Evolutionary conservation across 164 flowering plant genomes (phyloP).

Genomic region (Santalum album): DNA sequence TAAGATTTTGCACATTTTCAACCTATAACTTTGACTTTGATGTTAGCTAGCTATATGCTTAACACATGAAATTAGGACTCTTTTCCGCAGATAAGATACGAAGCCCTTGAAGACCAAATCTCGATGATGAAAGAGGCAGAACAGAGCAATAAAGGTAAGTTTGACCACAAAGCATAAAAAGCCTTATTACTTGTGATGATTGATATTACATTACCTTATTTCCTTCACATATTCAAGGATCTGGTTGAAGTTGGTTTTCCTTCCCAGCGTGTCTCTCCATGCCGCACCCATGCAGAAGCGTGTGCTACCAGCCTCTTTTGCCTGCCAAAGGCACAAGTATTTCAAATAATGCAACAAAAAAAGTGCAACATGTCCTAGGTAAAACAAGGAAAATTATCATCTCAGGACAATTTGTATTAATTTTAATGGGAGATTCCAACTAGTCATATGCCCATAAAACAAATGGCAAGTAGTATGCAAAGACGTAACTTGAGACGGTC

Average conservation of each 20-base stretch:
- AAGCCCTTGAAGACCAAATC: no score
- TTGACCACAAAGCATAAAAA: no score
- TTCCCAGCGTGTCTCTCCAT: conserved; percentile 95
- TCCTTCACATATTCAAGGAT: conserved; percentile 93
- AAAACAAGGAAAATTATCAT: background rate
- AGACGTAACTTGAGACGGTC: no score
- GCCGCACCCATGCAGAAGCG: conserved; percentile 99
- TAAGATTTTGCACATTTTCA: no score
- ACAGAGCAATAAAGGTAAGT: no score
- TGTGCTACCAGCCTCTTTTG: conserved; percentile 98
- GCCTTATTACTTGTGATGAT: background rate
- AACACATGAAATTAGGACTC: no score
- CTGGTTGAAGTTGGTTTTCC: conserved; percentile 92
- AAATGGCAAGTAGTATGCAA: no score
- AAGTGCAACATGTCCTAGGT: background rate
- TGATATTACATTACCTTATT: conserved; percentile 51
- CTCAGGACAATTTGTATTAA: background rate
- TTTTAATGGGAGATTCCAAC: background rate
- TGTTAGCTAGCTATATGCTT: no score
- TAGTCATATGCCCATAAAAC: background rate
- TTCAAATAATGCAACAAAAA: background rate
- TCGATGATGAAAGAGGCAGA: no score
- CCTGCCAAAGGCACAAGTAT: conserved; percentile 36
- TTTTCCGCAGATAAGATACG: no score
- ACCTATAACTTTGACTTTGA: no score